Percentiles rank a stretch among this genome's conserved stretches.
Conservation (phyloP, 1,284 basidiomycete species). For the Naganishia cerealis region DNA sequence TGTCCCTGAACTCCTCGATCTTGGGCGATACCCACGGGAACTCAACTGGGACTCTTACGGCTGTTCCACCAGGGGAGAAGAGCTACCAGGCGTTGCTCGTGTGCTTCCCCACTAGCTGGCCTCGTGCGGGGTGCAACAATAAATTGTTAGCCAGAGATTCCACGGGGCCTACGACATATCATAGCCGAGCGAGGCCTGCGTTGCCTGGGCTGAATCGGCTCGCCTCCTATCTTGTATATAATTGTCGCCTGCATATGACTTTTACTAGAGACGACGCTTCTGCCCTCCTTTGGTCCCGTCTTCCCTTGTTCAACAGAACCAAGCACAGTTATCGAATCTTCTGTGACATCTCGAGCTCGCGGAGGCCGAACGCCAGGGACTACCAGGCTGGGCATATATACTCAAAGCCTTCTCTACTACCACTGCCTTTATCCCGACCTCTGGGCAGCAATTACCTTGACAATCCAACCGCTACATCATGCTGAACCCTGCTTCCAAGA, state of each 20-base stretch:
- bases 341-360: too few species aligned
- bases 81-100: too few species aligned
- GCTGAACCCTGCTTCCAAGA: constrained; percentile 33
- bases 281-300: not conserved
- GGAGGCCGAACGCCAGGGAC: not conserved
- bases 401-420: not conserved
- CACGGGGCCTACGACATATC: too few species aligned
- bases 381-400: not conserved
- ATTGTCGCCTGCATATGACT: not conserved
- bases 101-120: too few species aligned
- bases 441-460: not conserved
- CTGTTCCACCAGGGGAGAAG: too few species aligned
- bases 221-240: not conserved
- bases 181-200: too few species aligned
- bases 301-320: not conserved
- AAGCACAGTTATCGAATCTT: not conserved
- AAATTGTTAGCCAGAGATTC: too few species aligned
- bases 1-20: too few species aligned
- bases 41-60: too few species aligned
- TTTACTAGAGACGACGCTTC: not conserved
- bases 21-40: too few species aligned
- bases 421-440: not conserved
- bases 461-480: constrained; percentile 15
- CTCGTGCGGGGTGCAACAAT: too few species aligned
- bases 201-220: too few species aligned